Conservation (phyloP, 2,329 filamentous ascomycete species). For the Fusarium sp. region DNA sequence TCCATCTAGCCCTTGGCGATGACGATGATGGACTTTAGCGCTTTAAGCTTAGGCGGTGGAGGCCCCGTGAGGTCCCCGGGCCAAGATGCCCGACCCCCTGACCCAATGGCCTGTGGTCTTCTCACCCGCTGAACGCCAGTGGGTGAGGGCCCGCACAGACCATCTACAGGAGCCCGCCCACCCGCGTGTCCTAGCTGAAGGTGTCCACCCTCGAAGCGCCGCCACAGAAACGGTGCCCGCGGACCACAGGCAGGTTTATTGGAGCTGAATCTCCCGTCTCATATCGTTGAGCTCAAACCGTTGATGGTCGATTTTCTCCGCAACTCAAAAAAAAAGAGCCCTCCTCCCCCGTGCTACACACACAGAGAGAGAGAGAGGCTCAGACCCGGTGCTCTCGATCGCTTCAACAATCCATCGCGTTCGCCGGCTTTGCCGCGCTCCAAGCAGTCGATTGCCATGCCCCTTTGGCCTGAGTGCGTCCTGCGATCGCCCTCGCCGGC, state of each 20-base stretch:
- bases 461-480: slow-evolving; percentile 36
- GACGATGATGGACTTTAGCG: slow-evolving; percentile 32
- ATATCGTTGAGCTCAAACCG: slow-evolving; percentile 8
- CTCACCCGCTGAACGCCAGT: slow-evolving; percentile 27
- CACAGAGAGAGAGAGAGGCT: not conserved
- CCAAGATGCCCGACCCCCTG: not conserved
- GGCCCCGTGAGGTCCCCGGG: not conserved
- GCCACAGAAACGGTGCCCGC: slow-evolving; percentile 16
- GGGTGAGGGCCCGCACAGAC: slow-evolving; percentile 35
- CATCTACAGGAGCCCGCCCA: not conserved
- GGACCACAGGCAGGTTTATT: not conserved
- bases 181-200: not conserved
- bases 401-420: slow-evolving; percentile 18
- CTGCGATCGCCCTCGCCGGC: slow-evolving; percentile 40
- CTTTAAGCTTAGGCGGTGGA: slow-evolving; percentile 25
- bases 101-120: slow-evolving; percentile 14
- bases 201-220: slow-evolving; percentile 12
- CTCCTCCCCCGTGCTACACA: not conserved
- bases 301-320: not conserved
- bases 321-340: slow-evolving; percentile 3
- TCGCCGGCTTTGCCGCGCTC: slow-evolving; percentile 37
- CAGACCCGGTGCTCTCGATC: not conserved
- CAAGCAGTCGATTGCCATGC: slow-evolving; percentile 40
- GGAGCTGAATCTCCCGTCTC: slow-evolving; percentile 23
- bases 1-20: slow-evolving; percentile 20